Evolutionary conservation across 352 stramenopile genomes (phyloP).

Genomic region (Phytopythium vexans): DNA sequence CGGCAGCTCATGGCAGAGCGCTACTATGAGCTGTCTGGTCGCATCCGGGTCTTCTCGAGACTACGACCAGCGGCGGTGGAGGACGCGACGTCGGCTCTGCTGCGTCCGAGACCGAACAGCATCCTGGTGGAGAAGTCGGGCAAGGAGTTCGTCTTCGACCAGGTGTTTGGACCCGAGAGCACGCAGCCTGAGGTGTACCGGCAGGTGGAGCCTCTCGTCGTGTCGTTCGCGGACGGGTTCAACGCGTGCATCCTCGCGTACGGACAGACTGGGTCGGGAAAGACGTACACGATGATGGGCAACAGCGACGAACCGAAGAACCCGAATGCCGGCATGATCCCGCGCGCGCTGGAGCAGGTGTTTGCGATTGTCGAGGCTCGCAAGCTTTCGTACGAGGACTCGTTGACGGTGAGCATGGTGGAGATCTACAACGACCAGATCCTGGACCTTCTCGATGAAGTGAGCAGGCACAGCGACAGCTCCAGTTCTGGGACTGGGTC

Average conservation of each 20-base stretch:
- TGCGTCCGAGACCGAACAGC: constrained; percentile 88
- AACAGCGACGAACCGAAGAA: constrained; percentile 24
- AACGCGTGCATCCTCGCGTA: constrained; percentile 99
- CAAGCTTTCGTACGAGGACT: constrained; percentile 65
- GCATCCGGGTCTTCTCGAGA: constrained; percentile 93
- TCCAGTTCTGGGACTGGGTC: constrained; percentile 41
- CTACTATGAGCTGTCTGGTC: constrained; percentile 89
- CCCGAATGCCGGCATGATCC: constrained; percentile 90
- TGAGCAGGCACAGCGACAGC: constrained; percentile 20
- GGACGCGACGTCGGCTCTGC: constrained; percentile 25
- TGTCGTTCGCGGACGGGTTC: constrained; percentile 97
- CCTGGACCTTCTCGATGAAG: constrained; percentile 79
- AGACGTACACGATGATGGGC: constrained; percentile 97
- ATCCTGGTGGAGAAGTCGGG: constrained; percentile 81
- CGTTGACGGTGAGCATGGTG: constrained; percentile 91
- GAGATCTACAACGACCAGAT: constrained; percentile 98
- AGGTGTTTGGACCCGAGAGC: constrained; percentile 94
- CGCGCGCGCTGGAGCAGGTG: constrained; percentile 94
- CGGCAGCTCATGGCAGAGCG: constrained; percentile 84
- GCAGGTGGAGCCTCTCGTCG: constrained; percentile 94
- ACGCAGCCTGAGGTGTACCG: constrained; percentile 92
- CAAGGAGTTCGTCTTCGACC: constrained; percentile 97
- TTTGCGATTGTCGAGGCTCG: constrained; percentile 86
- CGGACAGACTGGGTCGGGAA: constrained; percentile 94
- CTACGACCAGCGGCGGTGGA: constrained; percentile 48